These are phyloP conservation scores for Isoetes taiwanensis DNA, from an alignment of 75 land plant species.

Conservation along the genomic window DNA sequence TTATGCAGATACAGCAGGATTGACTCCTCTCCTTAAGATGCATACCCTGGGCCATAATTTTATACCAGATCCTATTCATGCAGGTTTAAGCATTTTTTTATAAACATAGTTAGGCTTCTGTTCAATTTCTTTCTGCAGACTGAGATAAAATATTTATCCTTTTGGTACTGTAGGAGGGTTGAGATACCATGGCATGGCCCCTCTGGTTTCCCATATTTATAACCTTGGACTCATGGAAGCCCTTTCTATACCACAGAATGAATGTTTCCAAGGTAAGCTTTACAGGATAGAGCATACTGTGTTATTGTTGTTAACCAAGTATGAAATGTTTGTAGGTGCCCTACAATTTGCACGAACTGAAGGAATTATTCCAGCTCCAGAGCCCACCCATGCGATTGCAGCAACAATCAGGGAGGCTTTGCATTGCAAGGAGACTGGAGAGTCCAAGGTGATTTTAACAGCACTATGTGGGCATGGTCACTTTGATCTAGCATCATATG, in stretches of 20 bases:
- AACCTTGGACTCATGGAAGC: constrained; percentile 80
- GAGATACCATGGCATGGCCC: constrained; percentile 98
- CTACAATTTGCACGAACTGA: constrained; percentile 73
- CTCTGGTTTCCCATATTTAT: constrained; percentile 77
- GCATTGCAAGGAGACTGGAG: constrained; percentile 65
- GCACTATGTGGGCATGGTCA: constrained; percentile 96
- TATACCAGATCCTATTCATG: constrained; percentile 94
- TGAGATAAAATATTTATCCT: too few species aligned
- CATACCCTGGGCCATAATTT: constrained; percentile 94
- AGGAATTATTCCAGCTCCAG: constrained; percentile 86
- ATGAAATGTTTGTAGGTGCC: constrained; percentile 71
- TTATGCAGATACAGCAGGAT: constrained; percentile 74
- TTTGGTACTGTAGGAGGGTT: constrained; percentile 74
- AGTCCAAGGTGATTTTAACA: constrained; percentile 63
- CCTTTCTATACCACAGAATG: constrained; percentile 60
- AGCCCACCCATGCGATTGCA: constrained; percentile 91
- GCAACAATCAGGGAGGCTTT: constrained; percentile 84
- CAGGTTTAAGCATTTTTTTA: too few species aligned
- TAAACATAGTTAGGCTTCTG: too few species aligned
- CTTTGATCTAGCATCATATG: constrained; percentile 76
- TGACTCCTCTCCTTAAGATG: constrained; percentile 95
- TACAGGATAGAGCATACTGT: not conserved
- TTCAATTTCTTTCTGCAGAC: too few species aligned
- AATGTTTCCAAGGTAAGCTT: constrained; percentile 71
- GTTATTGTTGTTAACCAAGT: too few species aligned